phyloP scores from a whole-genome alignment of 768 basidiomycete species.

The Leccinellum rugosiceps region DNA sequence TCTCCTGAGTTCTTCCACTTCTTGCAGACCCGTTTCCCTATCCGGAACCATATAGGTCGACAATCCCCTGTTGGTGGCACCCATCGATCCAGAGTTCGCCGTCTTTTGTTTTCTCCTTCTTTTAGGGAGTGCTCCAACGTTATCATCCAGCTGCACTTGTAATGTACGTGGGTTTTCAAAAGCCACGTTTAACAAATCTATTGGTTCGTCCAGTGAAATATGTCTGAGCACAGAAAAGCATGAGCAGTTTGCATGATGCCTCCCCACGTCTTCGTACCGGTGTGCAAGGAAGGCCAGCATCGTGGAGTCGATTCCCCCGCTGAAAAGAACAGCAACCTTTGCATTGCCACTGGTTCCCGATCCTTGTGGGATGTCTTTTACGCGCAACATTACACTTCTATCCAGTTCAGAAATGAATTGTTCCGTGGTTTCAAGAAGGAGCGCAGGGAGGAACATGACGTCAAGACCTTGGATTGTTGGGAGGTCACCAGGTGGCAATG shows the following conservation, averaged over 20 bases:
- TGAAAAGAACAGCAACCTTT: constrained; percentile 84
- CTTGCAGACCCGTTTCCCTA: constrained; percentile 73
- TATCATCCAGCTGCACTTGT: constrained; percentile 44
- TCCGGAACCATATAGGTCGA: constrained; percentile 81
- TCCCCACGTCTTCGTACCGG: constrained; percentile 37
- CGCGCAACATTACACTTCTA: constrained; percentile 63
- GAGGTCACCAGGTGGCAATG: constrained; percentile 43
- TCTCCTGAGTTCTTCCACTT: constrained; percentile 70
- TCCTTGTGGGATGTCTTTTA: constrained; percentile 63
- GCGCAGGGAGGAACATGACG: constrained; percentile 31
- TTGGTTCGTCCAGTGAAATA: constrained; percentile 71
- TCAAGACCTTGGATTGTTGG: constrained; percentile 28
- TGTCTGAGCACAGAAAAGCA: constrained; percentile 44
- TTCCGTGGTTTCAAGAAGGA: constrained; percentile 38
- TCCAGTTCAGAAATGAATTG: constrained; percentile 54
- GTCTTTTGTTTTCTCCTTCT: constrained; percentile 37
- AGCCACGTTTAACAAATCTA: constrained; percentile 90
- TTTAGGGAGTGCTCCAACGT: constrained; percentile 43
- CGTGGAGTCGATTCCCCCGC: constrained; percentile 94
- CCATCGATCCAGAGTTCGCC: not conserved
- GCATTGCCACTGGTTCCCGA: constrained; percentile 38
- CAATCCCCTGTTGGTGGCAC: constrained; percentile 11
- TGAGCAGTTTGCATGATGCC: not conserved
- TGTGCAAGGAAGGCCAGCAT: constrained; percentile 79
- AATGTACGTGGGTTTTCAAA: constrained; percentile 93